Evolutionary conservation across 176 grass and related monocot species (phyloP).

Genomic region (Puya raimondii): DNA sequence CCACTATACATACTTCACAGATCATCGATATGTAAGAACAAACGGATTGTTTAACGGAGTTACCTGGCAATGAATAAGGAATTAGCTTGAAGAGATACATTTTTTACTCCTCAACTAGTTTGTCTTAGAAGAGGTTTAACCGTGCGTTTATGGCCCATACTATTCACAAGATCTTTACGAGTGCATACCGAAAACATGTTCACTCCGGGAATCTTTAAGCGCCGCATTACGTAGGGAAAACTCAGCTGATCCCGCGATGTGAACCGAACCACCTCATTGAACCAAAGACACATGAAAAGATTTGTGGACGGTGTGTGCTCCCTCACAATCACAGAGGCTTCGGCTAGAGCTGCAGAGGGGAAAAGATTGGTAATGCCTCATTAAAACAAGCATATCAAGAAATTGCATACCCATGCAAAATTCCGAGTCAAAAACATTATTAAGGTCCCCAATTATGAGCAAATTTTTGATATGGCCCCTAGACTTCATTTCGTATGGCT

Average conservation of each 20-base stretch:
- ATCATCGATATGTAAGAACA: not conserved
- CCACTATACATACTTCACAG: not conserved
- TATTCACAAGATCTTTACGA: slow-evolving; percentile 79
- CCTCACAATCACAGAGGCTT: slow-evolving; percentile 86
- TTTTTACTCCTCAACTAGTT: slow-evolving; percentile 19
- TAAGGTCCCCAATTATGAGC: no score
- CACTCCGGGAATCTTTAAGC: slow-evolving; percentile 36
- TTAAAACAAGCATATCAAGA: not conserved
- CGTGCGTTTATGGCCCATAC: slow-evolving; percentile 61
- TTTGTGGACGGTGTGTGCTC: slow-evolving; percentile 61
- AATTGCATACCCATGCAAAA: not conserved
- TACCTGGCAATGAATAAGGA: not conserved
- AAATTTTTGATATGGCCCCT: no score
- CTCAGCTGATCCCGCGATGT: slow-evolving; percentile 87
- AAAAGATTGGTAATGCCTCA: slow-evolving; percentile 18
- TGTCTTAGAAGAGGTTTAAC: slow-evolving; percentile 60
- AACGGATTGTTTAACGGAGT: not conserved
- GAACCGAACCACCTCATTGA: slow-evolving; percentile 85
- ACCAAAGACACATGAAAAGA: slow-evolving; percentile 91
- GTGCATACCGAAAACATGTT: slow-evolving; percentile 79
- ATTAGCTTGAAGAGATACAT: not conserved
- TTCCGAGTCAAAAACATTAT: not conserved
- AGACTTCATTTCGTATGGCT: no score
- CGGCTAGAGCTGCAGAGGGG: slow-evolving; percentile 60
- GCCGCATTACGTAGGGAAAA: slow-evolving; percentile 69